Evolutionary conservation across 106 monocot genomes (phyloP).

Genomic region (Narthecium ossifragum): DNA sequence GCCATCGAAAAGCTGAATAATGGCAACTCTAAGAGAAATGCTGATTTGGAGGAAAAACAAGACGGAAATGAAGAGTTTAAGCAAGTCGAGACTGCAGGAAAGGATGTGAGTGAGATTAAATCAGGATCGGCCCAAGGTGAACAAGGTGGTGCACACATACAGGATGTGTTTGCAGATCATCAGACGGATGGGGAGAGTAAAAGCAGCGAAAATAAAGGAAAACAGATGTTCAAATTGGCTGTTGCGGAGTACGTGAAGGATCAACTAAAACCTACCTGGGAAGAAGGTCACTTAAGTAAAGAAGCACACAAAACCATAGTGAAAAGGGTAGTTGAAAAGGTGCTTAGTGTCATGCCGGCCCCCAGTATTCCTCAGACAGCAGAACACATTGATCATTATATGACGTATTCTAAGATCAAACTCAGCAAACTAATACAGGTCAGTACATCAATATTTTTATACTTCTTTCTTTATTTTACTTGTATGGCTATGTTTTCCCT

Average conservation of each 20-base stretch:
- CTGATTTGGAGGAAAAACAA: neutral
- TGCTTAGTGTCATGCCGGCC: conserved; percentile 19
- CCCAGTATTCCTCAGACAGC: conserved; percentile 30
- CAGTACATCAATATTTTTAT: neutral
- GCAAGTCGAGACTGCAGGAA: neutral
- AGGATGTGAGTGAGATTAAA: neutral
- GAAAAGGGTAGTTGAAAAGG: conserved; percentile 65
- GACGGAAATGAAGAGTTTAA: conserved; percentile 2
- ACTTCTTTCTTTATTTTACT: neutral
- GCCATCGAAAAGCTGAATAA: conserved; percentile 1
- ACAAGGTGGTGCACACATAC: neutral
- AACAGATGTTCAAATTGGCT: conserved; percentile 37
- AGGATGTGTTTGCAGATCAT: conserved; percentile 4
- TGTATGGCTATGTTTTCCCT: neutral
- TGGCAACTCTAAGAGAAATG: conserved; percentile 2
- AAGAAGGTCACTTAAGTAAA: conserved; percentile 48
- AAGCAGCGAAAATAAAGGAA: conserved; percentile 26
- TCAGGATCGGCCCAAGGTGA: neutral
- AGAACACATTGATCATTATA: conserved; percentile 35
- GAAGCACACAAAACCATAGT: conserved; percentile 55
- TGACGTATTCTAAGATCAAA: conserved; percentile 26
- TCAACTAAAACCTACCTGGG: conserved; percentile 41
- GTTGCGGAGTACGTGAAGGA: conserved; percentile 55
- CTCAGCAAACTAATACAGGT: conserved; percentile 52
- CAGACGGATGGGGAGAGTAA: neutral